A percentile compares a stretch with the other conserved stretches of the same genome.
phyloP scores from a whole-genome alignment of 2,329 filamentous ascomycete genomes.

The Beauveria sp. region DNA sequence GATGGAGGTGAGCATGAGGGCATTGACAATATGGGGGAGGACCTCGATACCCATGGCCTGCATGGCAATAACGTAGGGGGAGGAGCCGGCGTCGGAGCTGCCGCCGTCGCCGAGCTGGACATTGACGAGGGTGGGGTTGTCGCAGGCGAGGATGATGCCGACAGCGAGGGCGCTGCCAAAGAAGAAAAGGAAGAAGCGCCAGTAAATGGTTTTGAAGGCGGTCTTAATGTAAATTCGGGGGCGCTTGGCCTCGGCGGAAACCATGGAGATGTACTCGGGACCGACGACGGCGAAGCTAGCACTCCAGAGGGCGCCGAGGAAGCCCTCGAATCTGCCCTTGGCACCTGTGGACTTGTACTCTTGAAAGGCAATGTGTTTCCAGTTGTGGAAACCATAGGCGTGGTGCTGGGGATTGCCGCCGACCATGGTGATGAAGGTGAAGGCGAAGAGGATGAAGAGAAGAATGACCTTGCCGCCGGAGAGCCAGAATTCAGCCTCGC shows the following conservation, averaged over 20 bases:
- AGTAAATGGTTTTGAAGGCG: constrained; percentile 68
- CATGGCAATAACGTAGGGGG: constrained; percentile 58
- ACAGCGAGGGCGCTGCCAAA: constrained; percentile 59
- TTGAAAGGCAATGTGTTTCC: constrained; percentile 40
- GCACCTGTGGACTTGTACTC: constrained; percentile 51
- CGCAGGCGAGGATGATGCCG: constrained; percentile 58
- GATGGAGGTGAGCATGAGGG: constrained; percentile 36
- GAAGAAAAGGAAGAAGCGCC: constrained; percentile 64
- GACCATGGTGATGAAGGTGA: constrained; percentile 74
- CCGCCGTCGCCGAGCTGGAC: constrained; percentile 33
- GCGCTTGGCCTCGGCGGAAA: constrained; percentile 61
- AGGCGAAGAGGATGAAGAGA: constrained; percentile 59
- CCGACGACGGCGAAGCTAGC: constrained; percentile 58
- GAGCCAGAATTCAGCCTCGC: constrained; percentile 66
- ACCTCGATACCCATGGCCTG: constrained; percentile 43
- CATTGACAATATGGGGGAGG: constrained; percentile 52
- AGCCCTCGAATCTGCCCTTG: constrained; percentile 63
- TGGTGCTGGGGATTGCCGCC: constrained; percentile 67
- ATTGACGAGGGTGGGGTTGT: constrained; percentile 49
- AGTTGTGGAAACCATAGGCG: constrained; percentile 63
- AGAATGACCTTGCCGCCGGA: constrained; percentile 57
- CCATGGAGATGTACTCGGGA: constrained; percentile 61
- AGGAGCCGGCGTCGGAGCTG: constrained; percentile 43
- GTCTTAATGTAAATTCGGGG: constrained; percentile 56
- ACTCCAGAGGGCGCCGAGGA: constrained; percentile 59